A percentile compares a stretch with the other conserved stretches of the same genome.
Conservation (phyloP, 805 yeast species). For the Saccharomycopsis lassenensis region DNA sequence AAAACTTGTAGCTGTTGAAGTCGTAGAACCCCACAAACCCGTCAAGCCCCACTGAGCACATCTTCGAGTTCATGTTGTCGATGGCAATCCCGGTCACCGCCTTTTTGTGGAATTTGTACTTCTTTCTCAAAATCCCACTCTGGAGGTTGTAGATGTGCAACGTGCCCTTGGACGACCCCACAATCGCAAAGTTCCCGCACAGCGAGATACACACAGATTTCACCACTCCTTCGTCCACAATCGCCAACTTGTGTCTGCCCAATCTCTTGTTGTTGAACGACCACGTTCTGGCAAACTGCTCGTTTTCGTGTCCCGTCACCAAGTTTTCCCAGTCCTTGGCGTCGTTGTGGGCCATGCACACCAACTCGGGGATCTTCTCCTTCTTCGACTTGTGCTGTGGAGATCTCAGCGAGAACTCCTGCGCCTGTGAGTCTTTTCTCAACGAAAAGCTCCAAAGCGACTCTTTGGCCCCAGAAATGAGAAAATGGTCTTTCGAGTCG, state of each 20-base stretch:
- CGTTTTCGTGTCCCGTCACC: slow-evolving; percentile 79
- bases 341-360: slow-evolving; percentile 57
- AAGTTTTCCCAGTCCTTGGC: slow-evolving; percentile 91
- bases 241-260: slow-evolving; percentile 59
- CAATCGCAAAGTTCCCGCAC: slow-evolving; percentile 91
- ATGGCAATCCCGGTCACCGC: slow-evolving; percentile 82
- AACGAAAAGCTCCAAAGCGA: slow-evolving; percentile 88
- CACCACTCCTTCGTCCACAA: slow-evolving; percentile 70
- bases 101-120: slow-evolving; percentile 58
- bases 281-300: slow-evolving; percentile 85
- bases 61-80: slow-evolving; percentile 81
- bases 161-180: slow-evolving; percentile 82
- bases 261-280: slow-evolving; percentile 66
- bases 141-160: slow-evolving; percentile 83
- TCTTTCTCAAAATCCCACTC: slow-evolving; percentile 73
- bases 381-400: slow-evolving; percentile 33
- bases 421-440: slow-evolving; percentile 93
- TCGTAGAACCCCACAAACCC: slow-evolving; percentile 83
- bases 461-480: slow-evolving; percentile 81
- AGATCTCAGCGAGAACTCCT: slow-evolving; percentile 75
- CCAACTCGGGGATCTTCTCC: slow-evolving; percentile 70
- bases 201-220: slow-evolving; percentile 71
- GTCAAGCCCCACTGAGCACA: slow-evolving; percentile 83
- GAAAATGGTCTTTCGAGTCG: slow-evolving; percentile 68
- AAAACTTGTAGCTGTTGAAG: slow-evolving; percentile 57